Evolutionary conservation across 176 grass and related monocot species (phyloP).

Genomic region (Triticum turgidum): DNA sequence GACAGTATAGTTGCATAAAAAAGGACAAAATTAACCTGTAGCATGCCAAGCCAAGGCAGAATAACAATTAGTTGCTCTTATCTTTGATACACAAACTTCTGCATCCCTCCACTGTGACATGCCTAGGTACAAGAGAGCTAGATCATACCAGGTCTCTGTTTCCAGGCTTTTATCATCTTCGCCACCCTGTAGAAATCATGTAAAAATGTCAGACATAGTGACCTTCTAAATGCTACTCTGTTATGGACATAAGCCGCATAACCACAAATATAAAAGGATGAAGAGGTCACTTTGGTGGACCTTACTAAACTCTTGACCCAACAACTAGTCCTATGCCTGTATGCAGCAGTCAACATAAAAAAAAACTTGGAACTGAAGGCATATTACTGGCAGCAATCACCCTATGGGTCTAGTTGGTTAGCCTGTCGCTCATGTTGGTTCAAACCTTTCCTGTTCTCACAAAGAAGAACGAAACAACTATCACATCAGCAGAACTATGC

Average conservation of each 20-base stretch:
- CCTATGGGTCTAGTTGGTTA: conserved; percentile 7
- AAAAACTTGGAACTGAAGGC: conserved; percentile 13
- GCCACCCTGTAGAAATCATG: conserved; percentile 47
- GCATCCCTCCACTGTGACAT: conserved; percentile 86
- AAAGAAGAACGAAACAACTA: neutral
- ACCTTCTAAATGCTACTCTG: neutral
- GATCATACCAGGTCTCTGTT: conserved; percentile 90
- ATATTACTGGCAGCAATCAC: neutral
- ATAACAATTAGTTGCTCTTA: conserved; percentile 54
- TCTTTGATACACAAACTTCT: conserved; percentile 71
- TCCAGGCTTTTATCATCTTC: conserved; percentile 76
- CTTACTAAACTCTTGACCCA: neutral
- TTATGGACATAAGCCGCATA: conserved; percentile 4
- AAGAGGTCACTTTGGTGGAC: neutral
- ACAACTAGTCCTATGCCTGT: neutral
- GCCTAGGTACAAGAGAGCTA: conserved; percentile 79
- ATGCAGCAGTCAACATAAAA: neutral
- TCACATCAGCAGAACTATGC: neutral
- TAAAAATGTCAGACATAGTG: conserved; percentile 17
- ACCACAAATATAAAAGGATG: neutral
- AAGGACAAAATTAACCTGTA: conserved; percentile 56
- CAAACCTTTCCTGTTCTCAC: neutral
- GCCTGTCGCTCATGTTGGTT: neutral
- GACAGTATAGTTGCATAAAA: neutral
- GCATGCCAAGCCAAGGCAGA: conserved; percentile 77